phyloP scores from a whole-genome alignment of 73 alveolate genomes.

The Paramecium sexaurelia region DNA sequence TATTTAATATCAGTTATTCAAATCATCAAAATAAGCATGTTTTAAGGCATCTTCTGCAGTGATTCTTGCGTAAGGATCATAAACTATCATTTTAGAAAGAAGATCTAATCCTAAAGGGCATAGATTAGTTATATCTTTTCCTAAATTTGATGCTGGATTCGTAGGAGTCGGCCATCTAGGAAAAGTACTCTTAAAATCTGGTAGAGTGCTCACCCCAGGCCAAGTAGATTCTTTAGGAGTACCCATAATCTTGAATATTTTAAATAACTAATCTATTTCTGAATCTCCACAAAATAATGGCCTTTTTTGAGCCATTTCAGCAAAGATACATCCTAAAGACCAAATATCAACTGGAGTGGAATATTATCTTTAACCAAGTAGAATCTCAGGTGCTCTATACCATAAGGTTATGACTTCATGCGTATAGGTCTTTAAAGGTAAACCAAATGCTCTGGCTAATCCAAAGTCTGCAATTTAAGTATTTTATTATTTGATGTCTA shows the following conservation, averaged over 20 bases:
- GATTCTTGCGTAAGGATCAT: conserved; percentile 81
- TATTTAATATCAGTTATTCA: background rate
- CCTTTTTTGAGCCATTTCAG: conserved; percentile 82
- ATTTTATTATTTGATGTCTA: conserved; percentile 79
- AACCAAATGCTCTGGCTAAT: conserved; percentile 94
- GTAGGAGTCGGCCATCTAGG: conserved; percentile 81
- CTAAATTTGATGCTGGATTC: conserved; percentile 25
- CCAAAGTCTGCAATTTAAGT: conserved; percentile 97
- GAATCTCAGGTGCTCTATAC: conserved; percentile 93
- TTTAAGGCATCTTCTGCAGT: conserved; percentile 83
- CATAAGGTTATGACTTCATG: conserved; percentile 92
- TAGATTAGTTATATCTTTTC: conserved; percentile 57
- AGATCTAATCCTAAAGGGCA: conserved; percentile 63
- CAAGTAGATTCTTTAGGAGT: conserved; percentile 92
- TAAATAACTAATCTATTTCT: conserved; percentile 92
- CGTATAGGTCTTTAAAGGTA: conserved; percentile 88
- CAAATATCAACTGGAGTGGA: conserved; percentile 92
- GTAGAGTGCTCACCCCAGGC: conserved; percentile 90
- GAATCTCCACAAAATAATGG: conserved; percentile 91
- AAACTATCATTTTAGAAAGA: conserved; percentile 73
- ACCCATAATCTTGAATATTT: conserved; percentile 86
- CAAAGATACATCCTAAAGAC: conserved; percentile 91
- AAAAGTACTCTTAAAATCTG: conserved; percentile 88
- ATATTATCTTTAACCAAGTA: conserved; percentile 84
- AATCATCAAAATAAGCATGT: conserved; percentile 77